Conservation (phyloP, 305 asterid genomes). For the Fraxinus dipetala region DNA sequence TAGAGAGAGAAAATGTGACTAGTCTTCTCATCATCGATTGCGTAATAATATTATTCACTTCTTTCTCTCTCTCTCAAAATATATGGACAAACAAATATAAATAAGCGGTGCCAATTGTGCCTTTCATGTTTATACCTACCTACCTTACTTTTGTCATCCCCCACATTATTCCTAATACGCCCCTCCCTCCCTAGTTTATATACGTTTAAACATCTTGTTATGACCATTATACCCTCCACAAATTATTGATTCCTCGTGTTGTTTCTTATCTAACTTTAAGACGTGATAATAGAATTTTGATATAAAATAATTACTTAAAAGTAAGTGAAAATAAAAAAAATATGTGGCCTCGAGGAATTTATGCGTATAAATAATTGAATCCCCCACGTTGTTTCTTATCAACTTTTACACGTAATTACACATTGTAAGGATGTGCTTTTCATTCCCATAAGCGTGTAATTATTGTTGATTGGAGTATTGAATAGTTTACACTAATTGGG, state of each 20-base stretch:
- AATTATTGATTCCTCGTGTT: neutral
- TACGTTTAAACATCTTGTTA: neutral
- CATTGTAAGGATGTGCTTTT: conserved; percentile 23
- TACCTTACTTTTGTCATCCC: conserved; percentile 31
- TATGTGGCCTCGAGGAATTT: neutral
- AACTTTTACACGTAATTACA: conserved; percentile 24
- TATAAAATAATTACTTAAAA: neutral
- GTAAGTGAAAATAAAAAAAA: neutral
- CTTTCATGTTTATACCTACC: conserved; percentile 46
- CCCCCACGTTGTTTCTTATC: conserved; percentile 14
- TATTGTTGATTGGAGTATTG: conserved; percentile 49
- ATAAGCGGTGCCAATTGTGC: conserved; percentile 47
- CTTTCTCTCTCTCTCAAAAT: neutral
- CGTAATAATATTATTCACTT: conserved; percentile 39
- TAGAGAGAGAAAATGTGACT: conserved; percentile 23
- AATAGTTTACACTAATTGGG: conserved; percentile 43
- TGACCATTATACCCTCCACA: conserved; percentile 27
- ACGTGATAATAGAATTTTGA: neutral
- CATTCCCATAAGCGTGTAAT: conserved; percentile 24
- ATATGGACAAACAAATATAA: conserved; percentile 31
- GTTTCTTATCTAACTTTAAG: too few species aligned
- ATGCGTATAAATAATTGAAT: neutral
- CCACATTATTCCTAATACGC: conserved; percentile 7
- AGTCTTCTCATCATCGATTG: conserved; percentile 42
- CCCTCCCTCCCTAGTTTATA: conserved; percentile 15